Conservation (phyloP, 2,329 filamentous ascomycete genomes). For the Phialocephala sp. region DNA sequence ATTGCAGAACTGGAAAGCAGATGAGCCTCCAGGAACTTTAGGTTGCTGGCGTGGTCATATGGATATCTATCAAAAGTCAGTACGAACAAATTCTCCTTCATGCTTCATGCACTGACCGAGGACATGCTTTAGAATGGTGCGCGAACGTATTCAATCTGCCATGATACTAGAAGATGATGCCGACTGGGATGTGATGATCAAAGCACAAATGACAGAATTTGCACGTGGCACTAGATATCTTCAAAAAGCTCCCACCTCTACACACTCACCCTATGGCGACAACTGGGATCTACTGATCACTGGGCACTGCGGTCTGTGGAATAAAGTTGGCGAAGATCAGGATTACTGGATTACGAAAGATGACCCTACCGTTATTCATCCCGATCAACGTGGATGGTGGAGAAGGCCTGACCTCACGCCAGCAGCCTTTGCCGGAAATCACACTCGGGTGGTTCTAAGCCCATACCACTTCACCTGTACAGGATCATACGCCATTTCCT, state of each 20-base stretch:
- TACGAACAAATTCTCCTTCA: too few relatives aligned
- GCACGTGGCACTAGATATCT: conserved; percentile 17
- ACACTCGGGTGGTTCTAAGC: conserved; percentile 40
- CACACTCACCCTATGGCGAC: conserved; percentile 40
- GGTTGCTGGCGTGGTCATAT: conserved; percentile 51
- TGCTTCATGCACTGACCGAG: background rate
- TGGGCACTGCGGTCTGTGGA: conserved; percentile 44
- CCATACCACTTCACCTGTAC: conserved; percentile 42
- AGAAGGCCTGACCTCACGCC: background rate
- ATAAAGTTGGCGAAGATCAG: conserved; percentile 13
- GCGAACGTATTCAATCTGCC: conserved; percentile 45
- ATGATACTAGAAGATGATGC: conserved; percentile 52
- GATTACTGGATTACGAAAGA: conserved; percentile 29
- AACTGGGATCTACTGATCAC: conserved; percentile 47
- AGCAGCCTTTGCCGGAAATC: conserved; percentile 20
- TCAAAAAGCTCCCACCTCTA: background rate
- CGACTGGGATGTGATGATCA: conserved; percentile 51
- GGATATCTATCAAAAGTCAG: conserved; percentile 43
- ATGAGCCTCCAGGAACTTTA: conserved; percentile 33
- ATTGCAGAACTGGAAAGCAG: too few relatives aligned
- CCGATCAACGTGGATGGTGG: background rate
- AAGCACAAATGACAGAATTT: conserved; percentile 43
- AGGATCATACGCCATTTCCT: conserved; percentile 45
- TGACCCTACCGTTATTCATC: conserved; percentile 39
- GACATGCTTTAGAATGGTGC: conserved; percentile 35